These are phyloP conservation scores for Anisodus tanguticus DNA, from an alignment of 257 asterid genomes.

Conservation along the genomic window DNA sequence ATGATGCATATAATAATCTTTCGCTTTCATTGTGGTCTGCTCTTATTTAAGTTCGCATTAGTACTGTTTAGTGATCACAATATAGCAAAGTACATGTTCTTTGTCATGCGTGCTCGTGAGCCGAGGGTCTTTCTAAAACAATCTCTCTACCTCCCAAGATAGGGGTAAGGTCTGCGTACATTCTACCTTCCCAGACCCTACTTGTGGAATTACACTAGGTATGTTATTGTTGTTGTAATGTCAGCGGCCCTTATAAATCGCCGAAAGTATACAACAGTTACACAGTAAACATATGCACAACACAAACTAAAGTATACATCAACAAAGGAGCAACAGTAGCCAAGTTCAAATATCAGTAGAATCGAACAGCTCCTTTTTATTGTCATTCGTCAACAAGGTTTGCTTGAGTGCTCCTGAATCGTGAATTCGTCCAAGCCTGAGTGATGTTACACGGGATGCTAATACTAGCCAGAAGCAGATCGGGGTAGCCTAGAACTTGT, in stretches of 20 bases:
- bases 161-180: too few relatives aligned
- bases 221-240: not conserved
- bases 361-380: not conserved
- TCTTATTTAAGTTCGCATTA: too few relatives aligned
- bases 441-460: not conserved
- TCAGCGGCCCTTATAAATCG: not conserved
- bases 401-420: not conserved
- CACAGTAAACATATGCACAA: not conserved
- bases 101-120: not conserved
- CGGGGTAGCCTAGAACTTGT: constrained; percentile 11
- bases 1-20: not conserved
- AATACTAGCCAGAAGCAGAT: not conserved
- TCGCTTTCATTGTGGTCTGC: not conserved
- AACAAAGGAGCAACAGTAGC: not conserved
- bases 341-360: not conserved
- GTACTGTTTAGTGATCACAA: not conserved
- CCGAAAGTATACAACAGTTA: not conserved
- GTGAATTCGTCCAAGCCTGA: not conserved
- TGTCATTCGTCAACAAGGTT: not conserved
- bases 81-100: too few relatives aligned
- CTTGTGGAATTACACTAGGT: too few relatives aligned
- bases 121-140: not conserved
- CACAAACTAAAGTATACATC: not conserved
- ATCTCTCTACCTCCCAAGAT: not conserved
- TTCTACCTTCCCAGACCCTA: too few relatives aligned